Evolutionary conservation across 352 stramenopile genomes (phyloP).

Genomic region (Pythium graminicola): DNA sequence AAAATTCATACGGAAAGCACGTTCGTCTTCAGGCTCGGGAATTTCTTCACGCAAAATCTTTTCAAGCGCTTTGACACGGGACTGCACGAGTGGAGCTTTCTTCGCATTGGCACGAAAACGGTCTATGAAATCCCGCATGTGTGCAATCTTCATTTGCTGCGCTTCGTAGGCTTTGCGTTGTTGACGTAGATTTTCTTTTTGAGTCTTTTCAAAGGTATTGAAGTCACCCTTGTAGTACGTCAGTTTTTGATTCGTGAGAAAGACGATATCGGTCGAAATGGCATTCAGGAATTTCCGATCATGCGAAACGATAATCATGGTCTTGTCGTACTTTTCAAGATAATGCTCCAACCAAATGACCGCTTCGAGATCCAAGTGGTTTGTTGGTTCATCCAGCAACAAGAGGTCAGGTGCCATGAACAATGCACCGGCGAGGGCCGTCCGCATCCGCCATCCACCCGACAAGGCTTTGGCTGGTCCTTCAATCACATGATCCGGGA

Average conservation of each 20-base stretch:
- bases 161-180: constrained; percentile 86
- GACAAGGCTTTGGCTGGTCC: constrained; percentile 88
- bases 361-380: constrained; percentile 87
- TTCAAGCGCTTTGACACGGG: constrained; percentile 91
- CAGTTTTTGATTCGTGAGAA: constrained; percentile 90
- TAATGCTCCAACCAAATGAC: constrained; percentile 92
- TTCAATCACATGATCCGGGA: constrained; percentile 88
- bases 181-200: constrained; percentile 91
- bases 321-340: constrained; percentile 89
- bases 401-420: constrained; percentile 95
- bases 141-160: constrained; percentile 85
- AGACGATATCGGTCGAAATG: constrained; percentile 94
- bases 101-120: constrained; percentile 44
- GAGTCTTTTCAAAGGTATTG: constrained; percentile 94
- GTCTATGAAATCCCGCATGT: constrained; percentile 91
- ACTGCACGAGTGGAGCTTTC: constrained; percentile 94
- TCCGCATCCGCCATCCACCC: constrained; percentile 93
- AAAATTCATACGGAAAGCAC: constrained; percentile 93
- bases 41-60: constrained; percentile 87
- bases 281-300: constrained; percentile 96
- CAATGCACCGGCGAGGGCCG: constrained; percentile 90
- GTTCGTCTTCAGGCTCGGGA: constrained; percentile 91
- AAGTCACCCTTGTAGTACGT: constrained; percentile 94
- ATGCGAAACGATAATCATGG: constrained; percentile 93
- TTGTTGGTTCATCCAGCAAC: constrained; percentile 87